Conservation (phyloP, 2,329 filamentous ascomycete species). For the Xenosphaeropsis pyriputrescens region DNA sequence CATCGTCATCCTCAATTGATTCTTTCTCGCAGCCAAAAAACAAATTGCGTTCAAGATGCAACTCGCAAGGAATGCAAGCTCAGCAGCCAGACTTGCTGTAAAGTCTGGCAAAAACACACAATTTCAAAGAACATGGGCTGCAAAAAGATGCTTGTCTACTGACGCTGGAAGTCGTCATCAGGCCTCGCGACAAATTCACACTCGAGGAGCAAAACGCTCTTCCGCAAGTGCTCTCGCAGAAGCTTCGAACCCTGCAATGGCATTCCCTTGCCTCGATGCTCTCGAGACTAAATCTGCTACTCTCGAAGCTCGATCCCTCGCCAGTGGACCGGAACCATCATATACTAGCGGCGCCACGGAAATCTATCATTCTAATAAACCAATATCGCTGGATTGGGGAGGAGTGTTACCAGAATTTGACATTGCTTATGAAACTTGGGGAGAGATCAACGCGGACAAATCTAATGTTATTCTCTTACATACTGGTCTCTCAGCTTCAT, state of each 20-base stretch:
- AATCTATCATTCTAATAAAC: conserved; percentile 56
- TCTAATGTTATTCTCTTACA: conserved; percentile 86
- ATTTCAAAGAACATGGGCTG: too few relatives aligned
- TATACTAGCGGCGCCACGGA: conserved; percentile 85
- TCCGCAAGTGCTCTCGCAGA: conserved; percentile 8
- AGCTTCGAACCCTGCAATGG: conserved; percentile 70
- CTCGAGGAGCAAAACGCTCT: conserved; percentile 6
- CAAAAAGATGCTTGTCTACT: too few relatives aligned
- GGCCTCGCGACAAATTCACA: conserved; percentile 10
- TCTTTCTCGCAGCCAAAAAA: too few relatives aligned
- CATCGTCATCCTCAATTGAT: too few relatives aligned
- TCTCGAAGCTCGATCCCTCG: conserved; percentile 51
- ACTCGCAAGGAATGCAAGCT: too few relatives aligned
- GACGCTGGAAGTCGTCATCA: conserved; percentile 4
- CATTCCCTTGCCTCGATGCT: conserved; percentile 81
- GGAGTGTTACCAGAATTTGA: conserved; percentile 80
- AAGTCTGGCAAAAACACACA: too few relatives aligned
- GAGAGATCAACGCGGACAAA: conserved; percentile 60
- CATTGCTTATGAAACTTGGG: conserved; percentile 91
- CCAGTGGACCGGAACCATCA: conserved; percentile 76
- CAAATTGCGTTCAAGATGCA: too few relatives aligned
- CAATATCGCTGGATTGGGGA: conserved; percentile 84
- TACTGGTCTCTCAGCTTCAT: conserved; percentile 92
- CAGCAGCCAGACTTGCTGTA: too few relatives aligned
- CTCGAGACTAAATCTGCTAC: conserved; percentile 65